These are phyloP conservation scores for Urtica urens DNA, from an alignment of 306 rosid species.

Conservation along the genomic window DNA sequence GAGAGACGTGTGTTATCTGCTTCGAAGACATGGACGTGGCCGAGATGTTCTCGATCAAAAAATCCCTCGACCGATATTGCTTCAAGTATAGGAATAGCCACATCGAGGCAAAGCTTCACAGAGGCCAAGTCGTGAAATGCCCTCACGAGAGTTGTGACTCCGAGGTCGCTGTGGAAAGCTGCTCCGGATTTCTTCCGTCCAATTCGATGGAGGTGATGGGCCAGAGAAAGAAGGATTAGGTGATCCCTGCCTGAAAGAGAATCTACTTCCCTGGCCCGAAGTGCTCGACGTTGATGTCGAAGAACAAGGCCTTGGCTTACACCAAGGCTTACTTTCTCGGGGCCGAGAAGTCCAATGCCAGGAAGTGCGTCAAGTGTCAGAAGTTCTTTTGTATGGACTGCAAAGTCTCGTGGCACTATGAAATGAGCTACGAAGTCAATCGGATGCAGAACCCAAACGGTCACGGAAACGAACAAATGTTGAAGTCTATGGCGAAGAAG, in stretches of 20 bases:
- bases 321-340: slow-evolving; percentile 17
- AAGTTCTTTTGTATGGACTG: slow-evolving; percentile 54
- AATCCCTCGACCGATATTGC: slow-evolving; percentile 61
- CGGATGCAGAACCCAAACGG: slow-evolving; percentile 32
- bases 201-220: slow-evolving; percentile 40
- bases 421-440: slow-evolving; percentile 28
- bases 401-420: slow-evolving; percentile 73
- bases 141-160: slow-evolving; percentile 54
- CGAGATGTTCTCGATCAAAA: slow-evolving; percentile 48
- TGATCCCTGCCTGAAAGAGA: slow-evolving; percentile 47
- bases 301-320: slow-evolving; percentile 41
- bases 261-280: slow-evolving; percentile 68
- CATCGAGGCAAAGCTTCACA: slow-evolving; percentile 60
- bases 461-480: slow-evolving; percentile 45
- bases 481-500: slow-evolving; percentile 48
- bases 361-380: slow-evolving; percentile 58
- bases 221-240: slow-evolving; percentile 50
- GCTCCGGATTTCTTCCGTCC: slow-evolving; percentile 50
- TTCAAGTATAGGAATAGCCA: slow-evolving; percentile 68
- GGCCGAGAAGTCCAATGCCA: slow-evolving; percentile 24
- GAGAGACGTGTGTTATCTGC: slow-evolving; percentile 58
- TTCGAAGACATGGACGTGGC: slow-evolving; percentile 46
- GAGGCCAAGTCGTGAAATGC: slow-evolving; percentile 50
- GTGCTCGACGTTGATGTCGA: slow-evolving; percentile 63
- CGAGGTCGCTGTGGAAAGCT: slow-evolving; percentile 44